Evolutionary conservation across 2,329 filamentous ascomycete genomes (phyloP).

Genomic region (Tolypocladium tropicale): DNA sequence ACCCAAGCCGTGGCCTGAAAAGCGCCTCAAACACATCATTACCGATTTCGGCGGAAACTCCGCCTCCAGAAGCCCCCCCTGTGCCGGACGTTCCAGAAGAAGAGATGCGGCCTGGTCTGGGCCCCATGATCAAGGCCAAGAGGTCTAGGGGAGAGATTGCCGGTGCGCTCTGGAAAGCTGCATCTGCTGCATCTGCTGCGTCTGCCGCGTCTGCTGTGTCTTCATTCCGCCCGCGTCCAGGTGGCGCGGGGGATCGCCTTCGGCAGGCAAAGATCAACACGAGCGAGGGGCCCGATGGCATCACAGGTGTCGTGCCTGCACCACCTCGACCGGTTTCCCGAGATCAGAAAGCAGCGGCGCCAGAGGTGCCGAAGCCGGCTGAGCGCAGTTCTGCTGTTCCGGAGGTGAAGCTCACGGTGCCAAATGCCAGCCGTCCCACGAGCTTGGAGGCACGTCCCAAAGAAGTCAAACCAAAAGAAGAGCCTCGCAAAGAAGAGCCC

Average conservation of each 20-base stretch:
- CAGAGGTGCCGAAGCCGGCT: conserved; percentile 18
- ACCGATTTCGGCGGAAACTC: conserved; percentile 15
- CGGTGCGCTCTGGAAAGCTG: conserved; percentile 66
- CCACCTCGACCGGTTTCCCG: conserved; percentile 42
- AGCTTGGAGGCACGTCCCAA: conserved; percentile 25
- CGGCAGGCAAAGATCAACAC: conserved; percentile 48
- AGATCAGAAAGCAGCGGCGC: conserved; percentile 18
- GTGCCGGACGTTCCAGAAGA: conserved; percentile 13
- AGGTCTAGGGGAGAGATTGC: conserved; percentile 64
- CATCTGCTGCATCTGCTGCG: conserved; percentile 32
- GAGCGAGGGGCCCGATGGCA: conserved; percentile 72
- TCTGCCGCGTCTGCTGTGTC: background rate
- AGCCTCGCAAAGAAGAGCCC: conserved; percentile 34
- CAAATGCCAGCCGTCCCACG: conserved; percentile 27
- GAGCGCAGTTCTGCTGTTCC: conserved; percentile 33
- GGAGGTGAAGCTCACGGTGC: conserved; percentile 48
- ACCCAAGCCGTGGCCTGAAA: conserved; percentile 3
- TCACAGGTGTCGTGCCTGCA: conserved; percentile 78
- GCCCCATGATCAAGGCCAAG: conserved; percentile 83
- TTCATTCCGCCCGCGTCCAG: conserved; percentile 80
- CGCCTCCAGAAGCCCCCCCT: conserved; percentile 11
- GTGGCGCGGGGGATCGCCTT: conserved; percentile 75
- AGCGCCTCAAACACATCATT: conserved; percentile 12
- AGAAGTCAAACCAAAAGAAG: conserved; percentile 19
- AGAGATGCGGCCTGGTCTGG: conserved; percentile 60